Percentiles rank a stretch among this genome's conserved stretches.
phyloP scores from a whole-genome alignment of 768 basidiomycete genomes.

The Kondoa malvinella region DNA sequence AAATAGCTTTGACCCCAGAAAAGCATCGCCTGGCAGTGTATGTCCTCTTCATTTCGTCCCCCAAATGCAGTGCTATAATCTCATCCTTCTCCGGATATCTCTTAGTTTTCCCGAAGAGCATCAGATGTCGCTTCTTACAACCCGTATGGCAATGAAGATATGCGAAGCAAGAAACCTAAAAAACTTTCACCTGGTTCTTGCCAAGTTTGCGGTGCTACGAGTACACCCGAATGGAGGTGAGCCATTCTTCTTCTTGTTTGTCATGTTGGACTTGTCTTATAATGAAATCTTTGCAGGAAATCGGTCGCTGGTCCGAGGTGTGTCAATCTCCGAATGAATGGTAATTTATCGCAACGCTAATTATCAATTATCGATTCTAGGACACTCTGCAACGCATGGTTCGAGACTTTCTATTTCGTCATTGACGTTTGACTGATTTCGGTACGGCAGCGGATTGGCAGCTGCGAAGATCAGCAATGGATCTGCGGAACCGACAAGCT shows the following conservation, averaged over 20 bases:
- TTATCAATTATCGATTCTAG: no score
- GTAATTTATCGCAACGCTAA: no score
- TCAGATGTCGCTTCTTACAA: not conserved
- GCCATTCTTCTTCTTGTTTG: no score
- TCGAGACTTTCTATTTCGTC: no score
- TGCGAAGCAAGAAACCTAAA: not conserved
- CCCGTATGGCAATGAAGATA: no score
- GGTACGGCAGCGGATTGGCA: not conserved
- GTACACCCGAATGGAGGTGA: not conserved
- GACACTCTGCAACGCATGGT: no score
- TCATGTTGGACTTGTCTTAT: no score
- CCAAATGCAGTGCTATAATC: not conserved
- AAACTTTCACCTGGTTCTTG: not conserved
- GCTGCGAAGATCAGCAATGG: not conserved
- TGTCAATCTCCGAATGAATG: not conserved
- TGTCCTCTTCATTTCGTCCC: no score
- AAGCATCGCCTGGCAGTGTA: no score
- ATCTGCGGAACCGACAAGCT: not conserved
- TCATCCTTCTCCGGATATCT: not conserved
- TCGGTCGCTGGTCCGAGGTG: not conserved
- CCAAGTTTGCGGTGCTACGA: not conserved
- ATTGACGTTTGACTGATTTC: no score
- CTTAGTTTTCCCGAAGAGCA: not conserved
- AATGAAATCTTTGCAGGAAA: no score
- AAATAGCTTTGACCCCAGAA: not conserved